A percentile compares a stretch with the other conserved stretches of the same genome.
These are phyloP conservation scores for Powellomyces hirtus DNA, from an alignment of 192 early-diverging fungal genomes.

Conservation along the genomic window DNA sequence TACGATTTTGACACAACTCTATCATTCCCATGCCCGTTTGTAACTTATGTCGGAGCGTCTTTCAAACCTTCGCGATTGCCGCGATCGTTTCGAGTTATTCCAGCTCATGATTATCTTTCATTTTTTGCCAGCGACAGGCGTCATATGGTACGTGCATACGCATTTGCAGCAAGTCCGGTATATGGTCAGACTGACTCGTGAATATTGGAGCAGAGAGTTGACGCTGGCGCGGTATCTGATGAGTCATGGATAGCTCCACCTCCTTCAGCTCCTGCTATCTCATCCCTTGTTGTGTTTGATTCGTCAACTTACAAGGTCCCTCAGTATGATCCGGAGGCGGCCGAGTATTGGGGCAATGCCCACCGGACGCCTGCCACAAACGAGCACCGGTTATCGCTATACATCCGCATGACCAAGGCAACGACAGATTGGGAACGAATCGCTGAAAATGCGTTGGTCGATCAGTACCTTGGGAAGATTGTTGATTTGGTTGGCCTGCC, in stretches of 20 bases:
- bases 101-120: background rate
- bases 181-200: background rate
- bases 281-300: background rate
- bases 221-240: background rate
- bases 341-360: constrained; percentile 17
- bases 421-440: too few species aligned
- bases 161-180: background rate
- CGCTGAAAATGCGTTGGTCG: too few species aligned
- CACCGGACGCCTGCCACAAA: background rate
- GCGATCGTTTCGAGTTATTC: constrained; percentile 3
- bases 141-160: background rate
- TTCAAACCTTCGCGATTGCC: background rate
- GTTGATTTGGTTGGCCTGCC: background rate
- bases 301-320: background rate
- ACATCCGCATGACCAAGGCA: constrained; percentile 20
- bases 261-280: constrained; percentile 2
- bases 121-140: constrained; percentile 17
- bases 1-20: constrained; percentile 8
- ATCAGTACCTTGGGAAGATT: background rate
- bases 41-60: background rate
- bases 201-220: too few species aligned
- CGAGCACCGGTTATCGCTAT: constrained; percentile 10
- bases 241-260: background rate
- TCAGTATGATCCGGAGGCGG: too few species aligned
- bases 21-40: background rate